Percentiles rank a stretch among this genome's conserved stretches.
These are phyloP conservation scores for Aspergillus tubingensis DNA, from an alignment of 2,329 filamentous ascomycete genomes.

Conservation along the genomic window DNA sequence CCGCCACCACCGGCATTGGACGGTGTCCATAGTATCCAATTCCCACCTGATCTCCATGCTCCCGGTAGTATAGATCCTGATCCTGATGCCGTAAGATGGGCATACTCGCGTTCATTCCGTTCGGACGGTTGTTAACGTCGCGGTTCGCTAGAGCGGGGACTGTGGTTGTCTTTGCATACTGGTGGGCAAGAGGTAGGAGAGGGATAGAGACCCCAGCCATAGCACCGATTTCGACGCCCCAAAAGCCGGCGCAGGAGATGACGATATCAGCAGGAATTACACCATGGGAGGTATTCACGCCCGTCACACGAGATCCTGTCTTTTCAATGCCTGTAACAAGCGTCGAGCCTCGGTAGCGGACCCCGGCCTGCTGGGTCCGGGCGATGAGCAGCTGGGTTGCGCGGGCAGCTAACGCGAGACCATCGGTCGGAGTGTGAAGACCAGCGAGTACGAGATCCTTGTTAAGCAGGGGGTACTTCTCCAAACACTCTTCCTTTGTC, in stretches of 20 bases:
- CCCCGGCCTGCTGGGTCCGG: conserved; percentile 59
- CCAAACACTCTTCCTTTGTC: conserved; percentile 53
- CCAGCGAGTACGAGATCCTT: conserved; percentile 58
- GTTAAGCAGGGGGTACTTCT: conserved; percentile 58
- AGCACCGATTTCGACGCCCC: conserved; percentile 65
- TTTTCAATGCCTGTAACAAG: conserved; percentile 60
- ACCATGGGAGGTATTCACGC: conserved; percentile 54
- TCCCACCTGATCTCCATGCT: conserved; percentile 63
- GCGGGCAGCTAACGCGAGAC: conserved; percentile 61
- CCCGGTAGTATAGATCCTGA: conserved; percentile 65
- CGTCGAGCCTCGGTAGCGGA: conserved; percentile 59
- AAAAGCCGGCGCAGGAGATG: conserved; percentile 65
- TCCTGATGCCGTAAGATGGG: conserved; percentile 66
- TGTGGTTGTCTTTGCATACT: conserved; percentile 64
- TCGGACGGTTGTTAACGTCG: conserved; percentile 42
- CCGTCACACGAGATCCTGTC: conserved; percentile 54
- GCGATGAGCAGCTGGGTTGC: conserved; percentile 63
- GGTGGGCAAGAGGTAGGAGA: conserved; percentile 62
- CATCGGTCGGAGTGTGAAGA: conserved; percentile 62
- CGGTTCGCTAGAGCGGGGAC: conserved; percentile 49
- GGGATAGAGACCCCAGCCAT: conserved; percentile 62
- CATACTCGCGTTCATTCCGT: conserved; percentile 51
- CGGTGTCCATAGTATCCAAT: conserved; percentile 67
- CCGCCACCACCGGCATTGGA: conserved; percentile 62
- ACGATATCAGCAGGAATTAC: conserved; percentile 61